Conservation (phyloP, 2,329 filamentous ascomycete genomes). For the Teratosphaeria gauchensis region DNA sequence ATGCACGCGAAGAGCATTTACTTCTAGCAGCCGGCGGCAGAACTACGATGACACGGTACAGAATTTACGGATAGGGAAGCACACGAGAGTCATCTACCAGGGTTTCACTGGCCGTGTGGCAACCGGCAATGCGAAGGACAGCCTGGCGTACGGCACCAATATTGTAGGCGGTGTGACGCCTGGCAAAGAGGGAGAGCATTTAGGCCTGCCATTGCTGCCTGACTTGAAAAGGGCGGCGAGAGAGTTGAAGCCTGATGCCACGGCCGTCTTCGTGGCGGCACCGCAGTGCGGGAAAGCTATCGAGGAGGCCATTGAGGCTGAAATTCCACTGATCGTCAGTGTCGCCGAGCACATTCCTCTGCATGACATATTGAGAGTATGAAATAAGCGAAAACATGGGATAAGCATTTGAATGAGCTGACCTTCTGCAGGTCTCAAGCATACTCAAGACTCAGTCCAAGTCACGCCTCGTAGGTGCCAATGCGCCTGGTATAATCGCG, state of each 20-base stretch:
- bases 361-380: slow-evolving; percentile 64
- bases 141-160: slow-evolving; percentile 67
- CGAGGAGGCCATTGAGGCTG: slow-evolving; percentile 69
- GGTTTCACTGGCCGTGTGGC: slow-evolving; percentile 61
- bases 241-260: slow-evolving; percentile 63
- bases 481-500: slow-evolving; percentile 71
- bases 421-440: slow-evolving; percentile 45
- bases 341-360: slow-evolving; percentile 73
- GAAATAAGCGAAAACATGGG: neutral
- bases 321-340: slow-evolving; percentile 67
- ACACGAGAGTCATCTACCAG: slow-evolving; percentile 61
- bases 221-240: slow-evolving; percentile 60
- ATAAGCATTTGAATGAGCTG: neutral
- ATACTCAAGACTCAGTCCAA: slow-evolving; percentile 62
- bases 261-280: slow-evolving; percentile 72
- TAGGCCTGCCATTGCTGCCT: slow-evolving; percentile 62
- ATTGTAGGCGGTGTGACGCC: slow-evolving; percentile 72
- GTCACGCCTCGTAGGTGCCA: slow-evolving; percentile 68
- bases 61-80: slow-evolving; percentile 56
- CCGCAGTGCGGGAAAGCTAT: slow-evolving; percentile 63
- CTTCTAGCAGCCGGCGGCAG: slow-evolving; percentile 19
- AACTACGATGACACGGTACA: slow-evolving; percentile 53
- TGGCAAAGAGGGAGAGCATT: slow-evolving; percentile 58
- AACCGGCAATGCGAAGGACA: slow-evolving; percentile 67
- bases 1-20: slow-evolving; percentile 15